These are phyloP conservation scores for Mycena vulgaris DNA, from an alignment of 768 basidiomycete species.

Conservation along the genomic window DNA sequence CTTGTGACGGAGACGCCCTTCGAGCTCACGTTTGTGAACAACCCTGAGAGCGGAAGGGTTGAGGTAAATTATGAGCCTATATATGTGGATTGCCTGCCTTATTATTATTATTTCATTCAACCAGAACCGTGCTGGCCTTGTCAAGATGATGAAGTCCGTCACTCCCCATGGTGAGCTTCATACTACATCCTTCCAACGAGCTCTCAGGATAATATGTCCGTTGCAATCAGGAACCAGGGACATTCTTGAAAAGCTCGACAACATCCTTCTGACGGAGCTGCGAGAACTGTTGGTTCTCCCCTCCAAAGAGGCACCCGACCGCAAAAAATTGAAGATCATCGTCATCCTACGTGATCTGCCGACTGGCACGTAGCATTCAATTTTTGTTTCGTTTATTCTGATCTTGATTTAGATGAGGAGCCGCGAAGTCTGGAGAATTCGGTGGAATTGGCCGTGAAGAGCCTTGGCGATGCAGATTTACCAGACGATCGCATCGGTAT, in stretches of 20 bases:
- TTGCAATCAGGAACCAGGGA: constrained; percentile 1
- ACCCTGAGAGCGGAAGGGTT: constrained; percentile 9
- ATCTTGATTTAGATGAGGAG: neutral
- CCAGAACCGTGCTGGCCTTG: no score
- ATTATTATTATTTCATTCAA: no score
- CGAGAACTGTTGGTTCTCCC: constrained; percentile 10
- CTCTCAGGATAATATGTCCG: no score
- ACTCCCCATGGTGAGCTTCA: no score
- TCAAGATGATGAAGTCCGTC: no score
- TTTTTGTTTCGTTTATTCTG: constrained; percentile 1
- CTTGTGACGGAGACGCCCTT: constrained; percentile 9
- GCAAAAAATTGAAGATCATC: no score
- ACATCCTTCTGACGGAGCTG: constrained; percentile 8
- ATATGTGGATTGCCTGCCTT: no score
- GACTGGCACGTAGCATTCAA: neutral
- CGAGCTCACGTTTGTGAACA: constrained; percentile 11
- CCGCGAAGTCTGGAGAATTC: constrained; percentile 19
- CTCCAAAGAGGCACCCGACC: neutral
- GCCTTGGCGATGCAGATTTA: neutral
- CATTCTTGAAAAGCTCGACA: constrained; percentile 12
- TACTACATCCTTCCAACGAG: no score
- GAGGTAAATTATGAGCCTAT: neutral
- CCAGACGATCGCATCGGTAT: constrained; percentile 3
- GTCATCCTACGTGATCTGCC: no score
- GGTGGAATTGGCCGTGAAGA: constrained; percentile 10